Evolutionary conservation across 129 eudicot genomes (phyloP).

Genomic region (Tanacetum coccineum): DNA sequence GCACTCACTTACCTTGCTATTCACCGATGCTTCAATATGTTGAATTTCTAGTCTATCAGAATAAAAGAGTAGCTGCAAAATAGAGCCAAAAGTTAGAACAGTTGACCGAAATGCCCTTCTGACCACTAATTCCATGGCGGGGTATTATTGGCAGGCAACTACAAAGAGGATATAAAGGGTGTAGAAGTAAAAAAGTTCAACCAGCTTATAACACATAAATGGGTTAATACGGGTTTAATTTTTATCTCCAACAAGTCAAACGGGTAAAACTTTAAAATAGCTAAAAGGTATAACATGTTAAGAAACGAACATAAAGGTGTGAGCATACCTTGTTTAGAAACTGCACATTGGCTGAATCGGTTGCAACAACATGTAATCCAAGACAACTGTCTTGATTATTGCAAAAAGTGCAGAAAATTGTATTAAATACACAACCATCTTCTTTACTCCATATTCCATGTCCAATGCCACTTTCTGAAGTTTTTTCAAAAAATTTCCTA

Average conservation of each 20-base stretch:
- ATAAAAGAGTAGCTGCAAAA: slow-evolving; percentile 56
- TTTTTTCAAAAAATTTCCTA: slow-evolving; percentile 40
- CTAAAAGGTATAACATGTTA: too few species aligned
- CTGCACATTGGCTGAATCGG: slow-evolving; percentile 66
- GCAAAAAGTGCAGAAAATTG: slow-evolving; percentile 72
- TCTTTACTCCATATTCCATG: slow-evolving; percentile 90
- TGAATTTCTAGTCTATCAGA: slow-evolving; percentile 51
- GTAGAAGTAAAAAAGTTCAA: background rate
- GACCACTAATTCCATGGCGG: too few species aligned
- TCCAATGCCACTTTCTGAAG: slow-evolving; percentile 33
- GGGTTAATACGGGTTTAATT: too few species aligned
- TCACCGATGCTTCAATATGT: slow-evolving; percentile 29
- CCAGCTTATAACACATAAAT: too few species aligned
- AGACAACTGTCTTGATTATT: slow-evolving; percentile 46
- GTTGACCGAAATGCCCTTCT: background rate
- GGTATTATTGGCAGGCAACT: too few species aligned
- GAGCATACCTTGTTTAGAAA: slow-evolving; percentile 60
- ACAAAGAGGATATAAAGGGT: background rate
- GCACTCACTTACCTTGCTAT: slow-evolving; percentile 38
- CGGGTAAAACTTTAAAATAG: too few species aligned
- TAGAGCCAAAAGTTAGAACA: background rate
- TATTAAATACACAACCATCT: slow-evolving; percentile 89
- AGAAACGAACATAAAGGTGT: background rate
- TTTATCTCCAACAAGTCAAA: too few species aligned
- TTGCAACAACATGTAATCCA: slow-evolving; percentile 83